A percentile compares a stretch with the other conserved stretches of the same genome.
Evolutionary conservation across 371 early-diverging fungal species (phyloP).

Genomic region (Apophysomyces elegans): DNA sequence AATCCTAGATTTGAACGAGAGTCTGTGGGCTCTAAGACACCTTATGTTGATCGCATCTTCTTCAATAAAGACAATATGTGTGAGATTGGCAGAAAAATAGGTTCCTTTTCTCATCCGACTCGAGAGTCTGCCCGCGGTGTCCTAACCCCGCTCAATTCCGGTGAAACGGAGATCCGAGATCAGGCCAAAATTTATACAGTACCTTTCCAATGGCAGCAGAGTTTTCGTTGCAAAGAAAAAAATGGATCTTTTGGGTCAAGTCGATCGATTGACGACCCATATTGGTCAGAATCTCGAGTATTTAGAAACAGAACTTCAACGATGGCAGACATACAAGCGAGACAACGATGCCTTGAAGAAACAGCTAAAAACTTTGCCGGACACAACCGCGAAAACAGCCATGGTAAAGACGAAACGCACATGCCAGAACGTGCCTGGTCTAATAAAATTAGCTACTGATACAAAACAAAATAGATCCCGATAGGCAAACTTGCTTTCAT

Average conservation of each 20-base stretch:
- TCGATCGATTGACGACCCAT: constrained; percentile 18
- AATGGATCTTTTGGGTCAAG: constrained; percentile 8
- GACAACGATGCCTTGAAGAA: constrained; percentile 28
- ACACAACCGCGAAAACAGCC: constrained; percentile 23
- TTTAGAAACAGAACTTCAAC: constrained; percentile 15
- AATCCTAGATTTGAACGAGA: too few species aligned
- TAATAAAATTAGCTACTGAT: background rate
- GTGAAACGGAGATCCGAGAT: too few species aligned
- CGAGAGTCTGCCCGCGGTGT: too few species aligned
- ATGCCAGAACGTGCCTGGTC: too few species aligned
- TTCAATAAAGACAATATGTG: too few species aligned
- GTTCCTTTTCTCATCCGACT: too few species aligned
- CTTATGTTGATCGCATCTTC: too few species aligned
- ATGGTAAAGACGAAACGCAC: constrained; percentile 17
- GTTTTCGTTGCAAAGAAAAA: background rate
- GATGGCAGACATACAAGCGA: constrained; percentile 19
- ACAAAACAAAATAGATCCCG: constrained; percentile 36
- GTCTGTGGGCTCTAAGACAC: too few species aligned
- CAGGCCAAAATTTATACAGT: too few species aligned
- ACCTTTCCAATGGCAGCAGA: too few species aligned
- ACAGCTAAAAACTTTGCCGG: constrained; percentile 22
- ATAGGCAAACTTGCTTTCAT: constrained; percentile 86
- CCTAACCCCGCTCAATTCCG: too few species aligned
- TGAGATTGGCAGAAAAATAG: too few species aligned
- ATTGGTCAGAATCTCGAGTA: constrained; percentile 15